Evolutionary conservation across 2,329 filamentous ascomycete genomes (phyloP).

Genomic region (Alternaria dauci): DNA sequence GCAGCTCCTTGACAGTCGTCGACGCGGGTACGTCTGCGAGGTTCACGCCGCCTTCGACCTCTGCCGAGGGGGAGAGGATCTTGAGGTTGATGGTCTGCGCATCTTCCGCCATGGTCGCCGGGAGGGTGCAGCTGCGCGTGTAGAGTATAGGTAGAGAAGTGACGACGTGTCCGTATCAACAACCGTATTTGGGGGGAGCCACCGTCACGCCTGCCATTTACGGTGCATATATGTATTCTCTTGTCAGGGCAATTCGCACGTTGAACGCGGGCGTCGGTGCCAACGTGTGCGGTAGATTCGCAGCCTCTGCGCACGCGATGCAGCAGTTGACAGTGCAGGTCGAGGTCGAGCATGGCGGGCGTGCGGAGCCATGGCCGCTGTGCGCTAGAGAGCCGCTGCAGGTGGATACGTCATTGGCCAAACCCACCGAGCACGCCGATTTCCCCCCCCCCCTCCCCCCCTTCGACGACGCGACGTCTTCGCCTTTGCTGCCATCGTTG

Average conservation of each 20-base stretch:
- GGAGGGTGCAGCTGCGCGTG: too few relatives aligned
- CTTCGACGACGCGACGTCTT: slow-evolving; percentile 20
- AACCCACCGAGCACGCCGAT: slow-evolving; percentile 17
- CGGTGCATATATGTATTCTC: neutral
- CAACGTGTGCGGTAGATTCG: neutral
- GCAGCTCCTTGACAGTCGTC: slow-evolving; percentile 62
- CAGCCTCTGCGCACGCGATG: slow-evolving; percentile 8
- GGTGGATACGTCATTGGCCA: slow-evolving; percentile 39
- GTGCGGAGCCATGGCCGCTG: slow-evolving; percentile 24
- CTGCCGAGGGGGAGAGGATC: slow-evolving; percentile 51
- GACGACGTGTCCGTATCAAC: slow-evolving; percentile 33
- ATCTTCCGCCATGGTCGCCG: slow-evolving; percentile 37
- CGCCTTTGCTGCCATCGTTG: slow-evolving; percentile 19
- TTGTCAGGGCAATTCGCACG: neutral
- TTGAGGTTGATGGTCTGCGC: slow-evolving; percentile 45
- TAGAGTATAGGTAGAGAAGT: slow-evolving; percentile 10
- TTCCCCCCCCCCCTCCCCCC: slow-evolving; percentile 29
- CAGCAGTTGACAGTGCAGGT: neutral
- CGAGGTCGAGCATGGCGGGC: neutral
- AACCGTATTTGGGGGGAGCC: slow-evolving; percentile 3
- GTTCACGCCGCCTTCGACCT: slow-evolving; percentile 46
- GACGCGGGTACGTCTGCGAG: slow-evolving; percentile 43
- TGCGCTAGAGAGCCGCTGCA: slow-evolving; percentile 20
- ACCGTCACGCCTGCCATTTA: slow-evolving; percentile 18
- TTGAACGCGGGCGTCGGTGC: neutral